A percentile compares a stretch with the other conserved stretches of the same genome.
Evolutionary conservation across 2,329 filamentous ascomycete genomes (phyloP).

Genomic region (Bipolaris victoriae): DNA sequence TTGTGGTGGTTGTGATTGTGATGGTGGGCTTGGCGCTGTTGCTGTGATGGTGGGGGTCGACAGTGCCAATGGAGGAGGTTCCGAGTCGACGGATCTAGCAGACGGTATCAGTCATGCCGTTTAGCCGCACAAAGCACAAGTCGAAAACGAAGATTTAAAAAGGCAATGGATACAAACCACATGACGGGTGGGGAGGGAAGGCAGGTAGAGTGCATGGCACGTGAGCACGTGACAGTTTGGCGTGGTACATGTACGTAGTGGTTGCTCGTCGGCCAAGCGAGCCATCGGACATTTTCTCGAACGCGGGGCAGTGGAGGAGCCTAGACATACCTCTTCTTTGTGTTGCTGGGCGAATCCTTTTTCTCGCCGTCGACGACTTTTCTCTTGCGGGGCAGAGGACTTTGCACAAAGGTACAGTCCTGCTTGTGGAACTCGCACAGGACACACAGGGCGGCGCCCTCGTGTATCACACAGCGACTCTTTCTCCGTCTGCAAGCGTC

Average conservation of each 20-base stretch:
- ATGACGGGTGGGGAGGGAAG: background rate
- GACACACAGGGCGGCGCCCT: constrained; percentile 74
- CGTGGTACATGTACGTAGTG: background rate
- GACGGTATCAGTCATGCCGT: constrained; percentile 33
- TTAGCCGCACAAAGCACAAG: constrained; percentile 8
- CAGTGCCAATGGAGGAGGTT: constrained; percentile 49
- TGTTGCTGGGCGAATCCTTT: constrained; percentile 62
- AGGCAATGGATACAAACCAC: background rate
- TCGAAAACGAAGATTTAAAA: background rate
- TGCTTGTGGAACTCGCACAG: constrained; percentile 79
- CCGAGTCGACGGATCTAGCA: constrained; percentile 47
- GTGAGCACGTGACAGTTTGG: constrained; percentile 31
- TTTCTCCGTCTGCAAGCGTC: constrained; percentile 77
- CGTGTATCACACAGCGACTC: constrained; percentile 78
- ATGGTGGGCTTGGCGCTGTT: constrained; percentile 47
- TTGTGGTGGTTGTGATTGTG: constrained; percentile 14
- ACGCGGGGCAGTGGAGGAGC: constrained; percentile 26
- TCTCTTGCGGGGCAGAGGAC: constrained; percentile 78
- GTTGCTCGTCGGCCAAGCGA: constrained; percentile 16
- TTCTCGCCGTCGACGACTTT: constrained; percentile 71
- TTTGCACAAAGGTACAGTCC: constrained; percentile 79
- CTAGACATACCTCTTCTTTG: constrained; percentile 71
- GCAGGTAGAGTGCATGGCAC: constrained; percentile 14
- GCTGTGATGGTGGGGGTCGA: constrained; percentile 50
- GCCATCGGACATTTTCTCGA: constrained; percentile 8